Evolutionary conservation across 176 grass and related monocot species (phyloP), one percentile per base, ranked within the genome.

Genomic region (Lolium multiflorum): DNA sequence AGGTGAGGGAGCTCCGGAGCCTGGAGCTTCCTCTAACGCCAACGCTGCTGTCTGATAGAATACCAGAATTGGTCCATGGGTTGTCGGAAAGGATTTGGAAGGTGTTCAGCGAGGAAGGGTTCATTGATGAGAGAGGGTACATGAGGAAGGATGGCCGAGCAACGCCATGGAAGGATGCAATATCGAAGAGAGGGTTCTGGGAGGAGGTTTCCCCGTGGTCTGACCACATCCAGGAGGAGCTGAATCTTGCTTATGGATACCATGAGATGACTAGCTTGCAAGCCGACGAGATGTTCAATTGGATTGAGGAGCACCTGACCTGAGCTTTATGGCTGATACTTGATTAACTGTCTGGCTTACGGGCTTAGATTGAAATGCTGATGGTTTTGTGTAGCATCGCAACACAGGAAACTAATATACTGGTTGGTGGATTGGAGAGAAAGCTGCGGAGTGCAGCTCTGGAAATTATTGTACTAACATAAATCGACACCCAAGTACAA

Each of bases 221-320:
- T 84, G 77, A 89, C 10, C 91, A 98, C 82, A 84, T 95, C 12
- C 83, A 89, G 54, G 91, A 92, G 84, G 85, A 95, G 82, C 81
- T 95, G 63, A 98, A 98, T 88, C 88, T 93, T 80, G 87, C 89
- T 5, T 90, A 89, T 86, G 93, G 85, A 22, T 94, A 88, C 86
- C 93, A 95, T 83, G 93, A 91, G 81, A 93, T 95, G 89, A 95
- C 91, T 11, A 98, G 89, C 64, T 76, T 95, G 60, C 93, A 84
- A 15, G 31, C 38, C 14, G 71, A 85, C 14, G 82, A 97, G 78
- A 98, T 93, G 83, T 91, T 92, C n/a, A 52, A 90, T 68, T 95
- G 88, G 93, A 88, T 98, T 79, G 89, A 90, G 28, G 76, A 74
- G 81, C 74, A 91, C 52, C 60, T 66, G 20, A 55, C 5, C 5